Evolutionary conservation across 176 grass and related monocot genomes (phyloP).

Genomic region (Aegilops umbellulata): DNA sequence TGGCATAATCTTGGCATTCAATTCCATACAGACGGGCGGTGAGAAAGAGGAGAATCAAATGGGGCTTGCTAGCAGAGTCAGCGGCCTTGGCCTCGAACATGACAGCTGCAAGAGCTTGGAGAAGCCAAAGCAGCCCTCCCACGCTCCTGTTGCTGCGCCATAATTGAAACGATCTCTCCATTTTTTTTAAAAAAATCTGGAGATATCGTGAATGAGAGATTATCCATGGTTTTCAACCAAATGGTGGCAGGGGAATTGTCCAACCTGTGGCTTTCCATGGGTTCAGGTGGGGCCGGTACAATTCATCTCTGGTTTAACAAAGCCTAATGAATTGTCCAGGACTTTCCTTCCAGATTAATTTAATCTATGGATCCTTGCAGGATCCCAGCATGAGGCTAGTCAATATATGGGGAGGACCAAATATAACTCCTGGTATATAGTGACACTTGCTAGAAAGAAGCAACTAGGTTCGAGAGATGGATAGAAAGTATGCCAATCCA

Average conservation of each 20-base stretch:
- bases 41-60: not conserved
- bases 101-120: not conserved
- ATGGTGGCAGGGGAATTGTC: no score
- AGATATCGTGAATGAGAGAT: not conserved
- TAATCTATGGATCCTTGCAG: not conserved
- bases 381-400: not conserved
- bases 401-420: not conserved
- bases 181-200: not conserved
- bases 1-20: not conserved
- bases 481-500: not conserved
- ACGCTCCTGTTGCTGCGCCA: not conserved
- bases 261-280: no score
- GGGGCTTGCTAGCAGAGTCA: not conserved
- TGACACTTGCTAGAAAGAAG: not conserved
- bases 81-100: not conserved
- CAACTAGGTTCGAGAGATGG: not conserved
- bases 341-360: not conserved
- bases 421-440: not conserved
- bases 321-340: not conserved
- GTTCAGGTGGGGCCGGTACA: not conserved
- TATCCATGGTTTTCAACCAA: no score
- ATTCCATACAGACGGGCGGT: not conserved
- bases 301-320: not conserved
- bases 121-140: not conserved
- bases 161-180: not conserved